These are phyloP conservation scores for Beauveria sp. DNA, from an alignment of 2,329 filamentous ascomycete species.

Conservation along the genomic window DNA sequence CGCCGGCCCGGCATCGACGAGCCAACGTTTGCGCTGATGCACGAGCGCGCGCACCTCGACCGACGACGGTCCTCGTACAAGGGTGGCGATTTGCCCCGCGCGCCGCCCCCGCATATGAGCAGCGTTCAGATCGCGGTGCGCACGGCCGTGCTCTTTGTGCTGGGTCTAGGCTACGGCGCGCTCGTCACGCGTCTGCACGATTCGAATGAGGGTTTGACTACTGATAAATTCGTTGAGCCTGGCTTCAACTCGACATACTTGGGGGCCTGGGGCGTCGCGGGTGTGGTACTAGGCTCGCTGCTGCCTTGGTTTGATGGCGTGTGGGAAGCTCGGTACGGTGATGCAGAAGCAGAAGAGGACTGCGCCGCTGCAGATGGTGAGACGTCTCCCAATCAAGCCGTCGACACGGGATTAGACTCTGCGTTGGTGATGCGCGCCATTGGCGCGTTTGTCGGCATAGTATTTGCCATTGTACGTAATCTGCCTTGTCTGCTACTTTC, in stretches of 20 bases:
- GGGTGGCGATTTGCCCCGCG: constrained; percentile 20
- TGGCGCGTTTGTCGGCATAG: constrained; percentile 53
- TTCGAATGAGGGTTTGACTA: constrained; percentile 53
- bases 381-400: constrained; percentile 19
- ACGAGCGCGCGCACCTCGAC: constrained; percentile 28
- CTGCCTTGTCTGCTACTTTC: neutral
- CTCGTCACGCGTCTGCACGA: constrained; percentile 75
- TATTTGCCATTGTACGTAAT: constrained; percentile 65
- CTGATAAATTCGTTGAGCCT: constrained; percentile 35
- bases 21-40: constrained; percentile 36
- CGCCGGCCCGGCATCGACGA: constrained; percentile 36
- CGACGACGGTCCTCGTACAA: constrained; percentile 30
- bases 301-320: constrained; percentile 78
- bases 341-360: constrained; percentile 20
- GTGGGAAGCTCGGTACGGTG: constrained; percentile 52
- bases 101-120: constrained; percentile 15
- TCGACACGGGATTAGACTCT: constrained; percentile 59
- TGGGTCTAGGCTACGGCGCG: constrained; percentile 77
- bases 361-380: constrained; percentile 23
- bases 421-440: constrained; percentile 52
- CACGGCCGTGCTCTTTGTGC: constrained; percentile 60
- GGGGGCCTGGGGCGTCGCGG: constrained; percentile 72
- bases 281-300: constrained; percentile 68
- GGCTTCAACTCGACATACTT: constrained; percentile 59
- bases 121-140: constrained; percentile 49